phyloP scores from a whole-genome alignment of 371 early-diverging fungal genomes.

The Mucor plumbeus region DNA sequence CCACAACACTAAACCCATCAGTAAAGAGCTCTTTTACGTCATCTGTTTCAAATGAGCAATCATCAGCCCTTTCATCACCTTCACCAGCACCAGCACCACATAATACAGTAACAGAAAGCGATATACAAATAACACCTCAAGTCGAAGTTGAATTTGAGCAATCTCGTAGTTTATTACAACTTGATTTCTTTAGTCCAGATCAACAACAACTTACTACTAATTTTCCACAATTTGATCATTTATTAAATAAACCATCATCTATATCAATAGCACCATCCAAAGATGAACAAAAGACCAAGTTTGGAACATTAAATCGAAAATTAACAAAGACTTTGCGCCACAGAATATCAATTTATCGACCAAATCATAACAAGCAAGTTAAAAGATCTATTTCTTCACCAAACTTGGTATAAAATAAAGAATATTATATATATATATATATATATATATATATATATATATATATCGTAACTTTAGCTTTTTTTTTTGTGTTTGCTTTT shows the following conservation, averaged over 20 bases:
- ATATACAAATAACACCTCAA: not conserved
- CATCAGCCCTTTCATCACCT: not conserved
- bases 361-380: slow-evolving; percentile 4
- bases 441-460: not conserved
- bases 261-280: not conserved
- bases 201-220: not conserved
- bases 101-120: not conserved
- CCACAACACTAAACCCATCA: not conserved
- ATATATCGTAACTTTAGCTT: slow-evolving; percentile 7
- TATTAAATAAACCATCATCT: not conserved
- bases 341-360: slow-evolving; percentile 16
- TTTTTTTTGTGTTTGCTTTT: not conserved
- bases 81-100: not conserved
- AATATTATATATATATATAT: too few species aligned
- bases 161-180: slow-evolving; percentile 12
- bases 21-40: slow-evolving; percentile 1
- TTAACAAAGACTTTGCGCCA: slow-evolving; percentile 14
- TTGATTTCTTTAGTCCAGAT: slow-evolving; percentile 16
- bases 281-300: not conserved
- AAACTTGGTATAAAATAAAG: slow-evolving; percentile 5
- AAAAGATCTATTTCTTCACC: slow-evolving; percentile 20
- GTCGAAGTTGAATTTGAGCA: slow-evolving; percentile 16
- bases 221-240: slow-evolving; percentile 20
- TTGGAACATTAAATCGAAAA: slow-evolving; percentile 4
- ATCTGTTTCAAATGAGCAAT: not conserved